Base-by-base conservation (phyloP, 2,329 filamentous ascomycete species). In the Verticillium klebahnii region DNA sequence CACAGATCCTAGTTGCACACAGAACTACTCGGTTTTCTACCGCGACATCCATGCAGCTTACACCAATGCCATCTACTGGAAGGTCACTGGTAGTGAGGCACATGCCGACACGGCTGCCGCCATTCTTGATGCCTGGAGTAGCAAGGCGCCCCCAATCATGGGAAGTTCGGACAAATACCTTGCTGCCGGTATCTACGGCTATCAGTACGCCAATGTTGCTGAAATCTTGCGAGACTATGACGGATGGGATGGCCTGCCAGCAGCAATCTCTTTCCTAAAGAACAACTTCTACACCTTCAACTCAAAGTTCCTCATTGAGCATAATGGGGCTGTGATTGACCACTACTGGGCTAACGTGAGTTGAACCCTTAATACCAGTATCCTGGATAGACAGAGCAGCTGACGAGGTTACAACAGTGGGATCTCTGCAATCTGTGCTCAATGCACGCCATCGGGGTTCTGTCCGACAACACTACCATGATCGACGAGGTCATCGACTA, bases 121-220 rank as follows among this genome's bases (percentile, higher is more conserved):
- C 3, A 75, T 79, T 39, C 67, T 81, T 6, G 70, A 75, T 56
- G 73, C 68, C 2, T 81, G 78, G 78, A 67, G 67, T 17, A 66
- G 65, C 6, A 76, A 72, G 1, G 62, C 79, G 6, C 70, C 66
- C 0, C 56, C 58, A 2, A 72, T 80, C 37, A 64, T 61, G 15
- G 77, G 77, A 0, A 72, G 62, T 29, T 66, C 69, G 4, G 77
- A 80, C 61, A 72, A 66, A 31, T 75, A 70, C 60, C 74, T 82
- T 2, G 74, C 75, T 0, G 69, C 75, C 0, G 78, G 79, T 0
- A 64, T 82, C 2, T 78, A 82, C 37, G 79, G 79, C 0, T 80
- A 80, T 60, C 70, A 82, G 63, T 68, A 81, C 14, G 79, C 78
- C 17, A 82, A 82, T 56, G 78, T 75, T 0, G 80, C 72, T 0